phyloP scores from a whole-genome alignment of 768 basidiomycete species.

The Trichaptum fuscoviolaceum region DNA sequence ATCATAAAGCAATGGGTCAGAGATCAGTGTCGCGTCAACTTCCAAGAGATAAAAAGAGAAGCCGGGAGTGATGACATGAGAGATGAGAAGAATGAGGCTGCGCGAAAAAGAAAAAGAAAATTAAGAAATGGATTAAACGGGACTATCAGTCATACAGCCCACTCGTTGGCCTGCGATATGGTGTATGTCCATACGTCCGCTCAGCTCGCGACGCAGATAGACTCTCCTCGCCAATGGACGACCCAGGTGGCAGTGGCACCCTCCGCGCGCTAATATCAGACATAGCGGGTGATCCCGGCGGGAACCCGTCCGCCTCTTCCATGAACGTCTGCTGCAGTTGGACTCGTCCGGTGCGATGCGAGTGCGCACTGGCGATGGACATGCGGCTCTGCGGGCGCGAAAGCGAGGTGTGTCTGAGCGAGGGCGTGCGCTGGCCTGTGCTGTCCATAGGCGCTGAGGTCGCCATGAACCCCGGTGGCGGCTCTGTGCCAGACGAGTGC shows the following conservation, averaged over 20 bases:
- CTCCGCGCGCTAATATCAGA: neutral
- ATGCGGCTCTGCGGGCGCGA: neutral
- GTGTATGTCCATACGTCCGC: constrained; percentile 1
- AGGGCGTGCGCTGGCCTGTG: constrained; percentile 2
- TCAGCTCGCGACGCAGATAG: neutral
- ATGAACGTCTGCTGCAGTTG: neutral
- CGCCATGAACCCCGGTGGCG: neutral
- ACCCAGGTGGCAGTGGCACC: neutral
- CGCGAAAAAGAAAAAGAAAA: neutral
- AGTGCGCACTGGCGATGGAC: neutral
- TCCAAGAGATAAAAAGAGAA: too few species aligned
- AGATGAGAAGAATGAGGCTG: too few species aligned
- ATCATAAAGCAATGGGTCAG: too few species aligned
- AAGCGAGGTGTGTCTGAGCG: neutral
- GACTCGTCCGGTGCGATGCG: neutral
- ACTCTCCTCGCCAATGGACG: neutral
- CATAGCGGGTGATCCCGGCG: neutral
- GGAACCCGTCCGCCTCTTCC: neutral
- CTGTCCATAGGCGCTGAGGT: neutral
- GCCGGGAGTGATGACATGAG: too few species aligned
- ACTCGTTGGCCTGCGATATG: neutral
- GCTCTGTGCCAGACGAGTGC: neutral
- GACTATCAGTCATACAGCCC: neutral
- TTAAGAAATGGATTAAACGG: neutral
- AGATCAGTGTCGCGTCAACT: too few species aligned